Percentiles rank a stretch among this genome's conserved stretches.
phyloP scores from a whole-genome alignment of 1,284 basidiomycete species.

The Blastosporella zonata region DNA sequence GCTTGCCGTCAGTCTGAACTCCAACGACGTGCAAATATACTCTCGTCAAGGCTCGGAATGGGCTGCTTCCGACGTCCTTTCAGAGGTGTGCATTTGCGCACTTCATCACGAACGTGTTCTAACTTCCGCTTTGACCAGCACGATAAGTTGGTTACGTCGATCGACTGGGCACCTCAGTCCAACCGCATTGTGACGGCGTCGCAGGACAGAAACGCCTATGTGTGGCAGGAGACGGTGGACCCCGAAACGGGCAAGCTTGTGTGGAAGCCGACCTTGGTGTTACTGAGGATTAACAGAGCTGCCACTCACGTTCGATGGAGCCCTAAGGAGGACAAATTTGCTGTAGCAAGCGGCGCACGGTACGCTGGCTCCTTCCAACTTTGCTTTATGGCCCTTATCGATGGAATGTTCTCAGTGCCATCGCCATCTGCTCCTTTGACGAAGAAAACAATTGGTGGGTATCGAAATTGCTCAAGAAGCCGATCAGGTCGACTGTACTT shows the following conservation, averaged over 20 bases:
- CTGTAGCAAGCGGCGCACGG: constrained; percentile 95
- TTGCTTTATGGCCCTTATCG: constrained; percentile 1
- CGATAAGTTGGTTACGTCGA: constrained; percentile 97
- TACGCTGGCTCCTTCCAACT: constrained; percentile 32
- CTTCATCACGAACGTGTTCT: background rate
- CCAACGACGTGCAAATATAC: constrained; percentile 87
- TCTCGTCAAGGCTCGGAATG: constrained; percentile 67
- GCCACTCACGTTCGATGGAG: constrained; percentile 97
- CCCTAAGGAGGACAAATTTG: constrained; percentile 98
- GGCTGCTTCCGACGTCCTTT: constrained; percentile 76
- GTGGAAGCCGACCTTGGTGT: constrained; percentile 98
- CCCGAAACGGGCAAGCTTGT: constrained; percentile 62
- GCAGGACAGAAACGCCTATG: constrained; percentile 98
- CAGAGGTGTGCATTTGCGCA: constrained; percentile 62
- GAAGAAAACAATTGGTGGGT: constrained; percentile 99
- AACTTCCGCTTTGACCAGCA: constrained; percentile 54
- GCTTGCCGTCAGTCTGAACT: constrained; percentile 90
- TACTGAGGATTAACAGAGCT: constrained; percentile 93
- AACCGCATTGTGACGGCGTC: constrained; percentile 98
- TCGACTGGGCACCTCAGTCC: constrained; percentile 97
- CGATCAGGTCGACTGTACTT: constrained; percentile 90
- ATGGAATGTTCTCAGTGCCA: constrained; percentile 52
- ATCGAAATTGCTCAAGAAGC: constrained; percentile 96
- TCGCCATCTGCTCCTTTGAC: constrained; percentile 94
- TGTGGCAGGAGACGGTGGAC: constrained; percentile 86